phyloP scores from a whole-genome alignment of 2,329 filamentous ascomycete genomes.

The Colletotrichum plurivorum region DNA sequence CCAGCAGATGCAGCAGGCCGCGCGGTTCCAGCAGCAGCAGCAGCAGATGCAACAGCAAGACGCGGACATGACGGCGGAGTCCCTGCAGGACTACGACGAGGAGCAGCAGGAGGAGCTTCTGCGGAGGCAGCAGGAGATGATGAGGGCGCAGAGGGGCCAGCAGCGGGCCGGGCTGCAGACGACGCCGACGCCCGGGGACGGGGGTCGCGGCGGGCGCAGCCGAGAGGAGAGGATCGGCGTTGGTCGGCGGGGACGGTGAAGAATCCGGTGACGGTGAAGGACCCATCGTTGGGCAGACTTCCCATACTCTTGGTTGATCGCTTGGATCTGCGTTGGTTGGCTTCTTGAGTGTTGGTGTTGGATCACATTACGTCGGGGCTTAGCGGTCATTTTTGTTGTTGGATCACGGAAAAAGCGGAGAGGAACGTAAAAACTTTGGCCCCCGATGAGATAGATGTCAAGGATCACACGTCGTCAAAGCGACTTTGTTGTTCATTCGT shows the following conservation, averaged over 20 bases:
- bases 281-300: no score
- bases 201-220: conserved; percentile 41
- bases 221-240: conserved; percentile 58
- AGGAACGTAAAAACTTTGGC: background rate
- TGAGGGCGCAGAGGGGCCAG: conserved; percentile 40
- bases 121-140: conserved; percentile 32
- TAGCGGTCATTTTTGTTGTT: no score
- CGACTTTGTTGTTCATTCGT: background rate
- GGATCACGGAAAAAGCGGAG: background rate
- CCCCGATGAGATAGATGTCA: background rate
- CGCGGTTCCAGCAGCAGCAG: conserved; percentile 40
- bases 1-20: conserved; percentile 35
- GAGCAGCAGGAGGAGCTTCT: conserved; percentile 37
- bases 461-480: background rate
- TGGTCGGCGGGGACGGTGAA: conserved; percentile 42
- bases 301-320: background rate
- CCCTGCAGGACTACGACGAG: conserved; percentile 31
- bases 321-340: background rate
- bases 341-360: background rate
- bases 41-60: conserved; percentile 31
- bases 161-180: conserved; percentile 44
- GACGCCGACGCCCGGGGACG: conserved; percentile 45
- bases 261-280: background rate
- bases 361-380: background rate
- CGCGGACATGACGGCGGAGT: conserved; percentile 33